These are phyloP conservation scores for Picochlorum costavermella DNA, from an alignment of 139 green algal genomes.

Conservation along the genomic window DNA sequence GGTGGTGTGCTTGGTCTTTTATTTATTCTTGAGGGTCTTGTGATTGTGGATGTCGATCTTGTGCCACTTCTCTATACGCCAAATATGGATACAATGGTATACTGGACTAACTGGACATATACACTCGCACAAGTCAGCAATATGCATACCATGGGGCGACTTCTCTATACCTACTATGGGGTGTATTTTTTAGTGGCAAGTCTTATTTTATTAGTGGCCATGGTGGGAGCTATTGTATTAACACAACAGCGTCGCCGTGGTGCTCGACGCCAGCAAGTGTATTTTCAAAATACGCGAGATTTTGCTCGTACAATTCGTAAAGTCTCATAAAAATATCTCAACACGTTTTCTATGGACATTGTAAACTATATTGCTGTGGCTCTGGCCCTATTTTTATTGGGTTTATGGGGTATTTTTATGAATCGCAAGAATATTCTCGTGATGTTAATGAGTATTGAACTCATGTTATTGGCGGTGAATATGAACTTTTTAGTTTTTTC, in stretches of 20 bases:
- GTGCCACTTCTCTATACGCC: slow-evolving; percentile 36
- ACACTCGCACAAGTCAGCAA: slow-evolving; percentile 29
- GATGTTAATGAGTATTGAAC: slow-evolving; percentile 50
- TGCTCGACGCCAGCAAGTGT: slow-evolving; percentile 49
- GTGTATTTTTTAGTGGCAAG: slow-evolving; percentile 51
- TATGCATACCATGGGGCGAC: slow-evolving; percentile 45
- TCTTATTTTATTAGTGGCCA: slow-evolving; percentile 55
- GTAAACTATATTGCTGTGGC: slow-evolving; percentile 48
- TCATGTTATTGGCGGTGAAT: slow-evolving; percentile 46
- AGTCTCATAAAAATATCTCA: slow-evolving; percentile 25
- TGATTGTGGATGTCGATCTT: slow-evolving; percentile 58
- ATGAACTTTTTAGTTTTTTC: slow-evolving; percentile 50
- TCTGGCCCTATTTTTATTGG: slow-evolving; percentile 50
- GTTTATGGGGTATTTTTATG: slow-evolving; percentile 54
- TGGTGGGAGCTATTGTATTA: slow-evolving; percentile 58
- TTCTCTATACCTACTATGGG: slow-evolving; percentile 60
- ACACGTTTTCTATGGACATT: slow-evolving; percentile 43
- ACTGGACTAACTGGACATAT: slow-evolving; percentile 26
- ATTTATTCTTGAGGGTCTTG: slow-evolving; percentile 51
- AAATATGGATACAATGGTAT: slow-evolving; percentile 12
- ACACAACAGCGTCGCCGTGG: slow-evolving; percentile 45
- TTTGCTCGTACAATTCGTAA: slow-evolving; percentile 48
- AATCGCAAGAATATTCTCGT: slow-evolving; percentile 53
- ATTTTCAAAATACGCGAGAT: slow-evolving; percentile 56
- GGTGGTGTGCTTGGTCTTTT: slow-evolving; percentile 43